These are phyloP conservation scores for Beauveria scarabaeidicola DNA, from an alignment of 2,329 filamentous ascomycete genomes.

Conservation along the genomic window DNA sequence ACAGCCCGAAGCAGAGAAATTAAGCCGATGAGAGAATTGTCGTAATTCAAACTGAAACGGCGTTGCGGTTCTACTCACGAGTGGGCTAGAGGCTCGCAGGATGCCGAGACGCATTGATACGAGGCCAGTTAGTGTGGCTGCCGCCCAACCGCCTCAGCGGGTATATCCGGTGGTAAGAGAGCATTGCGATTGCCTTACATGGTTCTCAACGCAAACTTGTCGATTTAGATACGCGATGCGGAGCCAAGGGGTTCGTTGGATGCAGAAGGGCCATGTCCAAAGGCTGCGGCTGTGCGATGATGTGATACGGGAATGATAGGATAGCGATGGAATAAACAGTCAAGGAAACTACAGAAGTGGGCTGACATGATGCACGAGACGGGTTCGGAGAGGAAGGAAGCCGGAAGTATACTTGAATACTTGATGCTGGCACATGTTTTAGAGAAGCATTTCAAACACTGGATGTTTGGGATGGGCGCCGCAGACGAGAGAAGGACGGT, in stretches of 20 bases:
- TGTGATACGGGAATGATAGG: background rate
- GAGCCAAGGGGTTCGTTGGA: background rate
- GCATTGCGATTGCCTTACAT: background rate
- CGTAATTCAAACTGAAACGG: background rate
- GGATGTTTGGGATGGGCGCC: background rate
- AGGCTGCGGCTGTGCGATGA: background rate
- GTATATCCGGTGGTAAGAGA: background rate
- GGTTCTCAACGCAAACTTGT: background rate
- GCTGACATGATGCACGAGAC: background rate
- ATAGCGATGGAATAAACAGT: background rate
- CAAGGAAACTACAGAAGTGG: background rate
- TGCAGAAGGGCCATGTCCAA: background rate
- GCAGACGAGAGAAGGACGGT: background rate
- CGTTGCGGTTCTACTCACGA: background rate
- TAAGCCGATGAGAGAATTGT: background rate
- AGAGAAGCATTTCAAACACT: background rate
- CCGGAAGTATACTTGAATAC: background rate
- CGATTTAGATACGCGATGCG: background rate
- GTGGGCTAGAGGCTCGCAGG: background rate
- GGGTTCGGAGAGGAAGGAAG: background rate
- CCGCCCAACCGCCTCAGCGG: too few relatives aligned
- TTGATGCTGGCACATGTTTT: background rate
- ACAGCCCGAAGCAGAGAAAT: background rate
- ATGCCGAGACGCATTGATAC: background rate
- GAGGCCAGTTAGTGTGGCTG: background rate